These are phyloP conservation scores for Magnaporthiopsis rhizophila DNA, from an alignment of 2,329 filamentous ascomycete species.

Conservation along the genomic window DNA sequence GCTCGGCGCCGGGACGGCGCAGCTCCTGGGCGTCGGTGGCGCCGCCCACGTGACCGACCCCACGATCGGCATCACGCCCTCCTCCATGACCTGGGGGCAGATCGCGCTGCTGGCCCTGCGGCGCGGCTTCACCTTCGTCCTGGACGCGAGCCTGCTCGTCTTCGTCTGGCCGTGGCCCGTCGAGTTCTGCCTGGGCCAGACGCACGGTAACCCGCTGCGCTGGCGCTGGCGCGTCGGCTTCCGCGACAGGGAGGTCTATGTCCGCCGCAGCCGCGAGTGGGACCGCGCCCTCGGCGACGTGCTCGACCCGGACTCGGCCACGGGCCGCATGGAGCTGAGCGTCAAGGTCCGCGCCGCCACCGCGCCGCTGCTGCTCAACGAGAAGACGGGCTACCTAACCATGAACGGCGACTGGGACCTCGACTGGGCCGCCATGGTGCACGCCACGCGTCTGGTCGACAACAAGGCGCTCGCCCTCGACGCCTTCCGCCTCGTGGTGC, in stretches of 20 bases:
- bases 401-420: constrained; percentile 83
- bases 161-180: constrained; percentile 68
- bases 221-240: constrained; percentile 77
- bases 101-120: constrained; percentile 48
- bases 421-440: constrained; percentile 75
- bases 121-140: constrained; percentile 57
- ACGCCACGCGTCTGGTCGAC: constrained; percentile 63
- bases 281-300: constrained; percentile 41
- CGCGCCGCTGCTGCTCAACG: constrained; percentile 53
- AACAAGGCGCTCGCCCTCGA: constrained; percentile 50
- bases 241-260: constrained; percentile 69
- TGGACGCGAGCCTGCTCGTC: constrained; percentile 64
- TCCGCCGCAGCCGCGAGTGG: constrained; percentile 71
- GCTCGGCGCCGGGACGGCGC: background rate
- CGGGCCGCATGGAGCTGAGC: constrained; percentile 45
- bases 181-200: constrained; percentile 58
- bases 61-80: constrained; percentile 47
- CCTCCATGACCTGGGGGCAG: constrained; percentile 44
- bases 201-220: constrained; percentile 51
- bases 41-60: constrained; percentile 57
- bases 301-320: constrained; percentile 35
- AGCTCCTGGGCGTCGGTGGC: constrained; percentile 17
- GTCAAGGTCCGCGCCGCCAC: constrained; percentile 61
- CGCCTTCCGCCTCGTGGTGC: constrained; percentile 63
- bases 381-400: constrained; percentile 82